Base-by-base conservation (phyloP, 179 eudicot genomes). In the Corrigiola litoralis region DNA sequence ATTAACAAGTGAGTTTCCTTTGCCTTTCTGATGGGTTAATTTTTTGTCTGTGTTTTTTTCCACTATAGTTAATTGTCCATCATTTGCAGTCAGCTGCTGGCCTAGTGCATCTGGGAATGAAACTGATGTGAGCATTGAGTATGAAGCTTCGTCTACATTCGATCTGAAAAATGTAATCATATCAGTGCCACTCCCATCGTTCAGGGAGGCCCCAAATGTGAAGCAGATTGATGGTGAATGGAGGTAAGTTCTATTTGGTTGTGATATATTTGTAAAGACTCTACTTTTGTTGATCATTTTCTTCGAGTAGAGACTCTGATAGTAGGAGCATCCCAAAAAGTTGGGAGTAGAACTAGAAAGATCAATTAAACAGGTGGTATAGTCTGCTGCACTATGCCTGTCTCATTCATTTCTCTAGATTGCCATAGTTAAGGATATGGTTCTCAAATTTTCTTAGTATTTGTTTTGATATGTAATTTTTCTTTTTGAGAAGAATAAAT, bases 51-150 rank as follows among this genome's bases (percentile, higher is more conserved):
- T 17, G n/a, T 60, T 17, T 7, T 6, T 14, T 60, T n/a, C n/a
- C n/a, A n/a, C n/a, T 18, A 17, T 25, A 53, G 55, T 62, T 52
- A 5, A 21, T 23, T 59, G 18, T 3, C 32, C 18, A 36, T 32
- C 25, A 16, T 61, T 66, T 74, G 62, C 75, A 85, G 95, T 90
- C 62, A 90, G 83, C 69, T 90, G 97, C 83, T 90, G 97, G 97
- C 97, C 97, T 45, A 87, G 87, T 54, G 87, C 81, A 46, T 90
- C 97, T 70, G 95, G 95, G 59, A 82, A 69, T 63, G 92, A 90
- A 50, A 90, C 95, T 57, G 82, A 85, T 46, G 95, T 90, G 64
- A 87, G 82, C 77, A 81, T 90, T 18, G 97, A 90, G 77, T 90
- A 88, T 64, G 97, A 90, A 79, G 90, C 92, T 70, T 74, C 89